phyloP scores from a whole-genome alignment of 202 grass and related monocot species.

The Schoenoplectus tabernaemontani region DNA sequence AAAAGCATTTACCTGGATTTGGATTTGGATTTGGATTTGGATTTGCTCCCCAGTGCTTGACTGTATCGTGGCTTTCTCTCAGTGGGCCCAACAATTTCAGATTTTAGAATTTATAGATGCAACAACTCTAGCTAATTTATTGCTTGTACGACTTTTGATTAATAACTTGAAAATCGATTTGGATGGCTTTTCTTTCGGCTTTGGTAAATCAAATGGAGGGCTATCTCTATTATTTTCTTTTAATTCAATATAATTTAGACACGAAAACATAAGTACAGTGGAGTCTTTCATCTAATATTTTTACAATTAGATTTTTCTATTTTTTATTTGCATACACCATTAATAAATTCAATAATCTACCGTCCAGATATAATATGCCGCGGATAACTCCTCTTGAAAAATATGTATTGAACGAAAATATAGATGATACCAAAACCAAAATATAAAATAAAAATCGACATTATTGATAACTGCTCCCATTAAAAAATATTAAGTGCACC shows the following conservation, averaged over 20 bases:
- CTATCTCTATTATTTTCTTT: background rate
- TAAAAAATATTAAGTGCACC: too few relatives aligned
- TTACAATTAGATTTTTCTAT: background rate
- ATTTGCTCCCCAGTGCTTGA: background rate
- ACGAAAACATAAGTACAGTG: too few relatives aligned
- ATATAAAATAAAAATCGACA: too few relatives aligned
- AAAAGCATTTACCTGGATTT: background rate
- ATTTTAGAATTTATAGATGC: background rate
- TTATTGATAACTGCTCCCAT: too few relatives aligned
- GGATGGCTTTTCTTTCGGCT: background rate
- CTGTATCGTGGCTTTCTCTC: background rate
- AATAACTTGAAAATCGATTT: background rate
- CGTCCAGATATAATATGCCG: too few relatives aligned
- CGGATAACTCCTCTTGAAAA: too few relatives aligned
- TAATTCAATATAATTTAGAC: background rate
- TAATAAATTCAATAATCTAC: too few relatives aligned
- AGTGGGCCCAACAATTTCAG: background rate
- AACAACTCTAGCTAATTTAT: too few relatives aligned
- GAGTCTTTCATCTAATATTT: background rate
- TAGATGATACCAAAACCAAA: too few relatives aligned
- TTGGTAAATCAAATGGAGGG: background rate
- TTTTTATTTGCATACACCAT: too few relatives aligned
- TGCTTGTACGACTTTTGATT: background rate
- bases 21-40: background rate
- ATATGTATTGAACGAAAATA: too few relatives aligned